phyloP scores from a whole-genome alignment of 2,329 filamentous ascomycete species.

The Xylaria sp. region DNA sequence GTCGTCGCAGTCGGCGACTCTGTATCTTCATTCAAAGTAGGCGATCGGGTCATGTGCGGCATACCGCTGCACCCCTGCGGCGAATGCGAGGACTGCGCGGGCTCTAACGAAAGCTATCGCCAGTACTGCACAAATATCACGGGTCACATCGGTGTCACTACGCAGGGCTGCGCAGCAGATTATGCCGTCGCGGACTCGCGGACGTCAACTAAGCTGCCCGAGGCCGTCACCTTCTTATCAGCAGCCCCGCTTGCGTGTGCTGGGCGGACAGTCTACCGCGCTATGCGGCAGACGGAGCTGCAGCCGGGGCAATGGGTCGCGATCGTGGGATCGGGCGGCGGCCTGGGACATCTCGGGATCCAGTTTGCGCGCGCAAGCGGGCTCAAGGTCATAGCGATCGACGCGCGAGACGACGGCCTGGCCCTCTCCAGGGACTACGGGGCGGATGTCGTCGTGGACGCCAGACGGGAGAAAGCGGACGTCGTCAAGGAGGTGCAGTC shows the following conservation, averaged over 20 bases:
- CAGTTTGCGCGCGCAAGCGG: slow-evolving; percentile 56
- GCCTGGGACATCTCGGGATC: slow-evolving; percentile 58
- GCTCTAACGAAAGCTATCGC: slow-evolving; percentile 48
- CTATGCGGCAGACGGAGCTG: slow-evolving; percentile 49
- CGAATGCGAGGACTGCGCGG: slow-evolving; percentile 56
- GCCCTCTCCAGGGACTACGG: slow-evolving; percentile 52
- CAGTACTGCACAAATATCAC: slow-evolving; percentile 58
- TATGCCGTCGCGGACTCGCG: slow-evolving; percentile 58
- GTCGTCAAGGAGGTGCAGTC: slow-evolving; percentile 54
- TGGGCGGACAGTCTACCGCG: slow-evolving; percentile 57
- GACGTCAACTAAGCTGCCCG: slow-evolving; percentile 53
- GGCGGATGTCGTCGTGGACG: slow-evolving; percentile 59
- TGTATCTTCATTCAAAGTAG: slow-evolving; percentile 51
- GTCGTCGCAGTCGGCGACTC: slow-evolving; percentile 53
- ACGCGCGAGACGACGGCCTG: slow-evolving; percentile 57
- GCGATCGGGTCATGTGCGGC: slow-evolving; percentile 62
- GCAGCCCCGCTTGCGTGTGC: slow-evolving; percentile 65
- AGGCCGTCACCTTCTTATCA: slow-evolving; percentile 53
- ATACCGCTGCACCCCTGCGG: slow-evolving; percentile 60
- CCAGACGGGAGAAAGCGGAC: slow-evolving; percentile 51
- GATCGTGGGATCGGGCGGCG: slow-evolving; percentile 56
- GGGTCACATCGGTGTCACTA: slow-evolving; percentile 55
- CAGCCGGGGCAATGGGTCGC: slow-evolving; percentile 45
- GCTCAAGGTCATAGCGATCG: slow-evolving; percentile 58
- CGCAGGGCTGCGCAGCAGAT: slow-evolving; percentile 62